Percentiles rank a stretch among this genome's conserved stretches.
phyloP scores from a whole-genome alignment of 2,329 filamentous ascomycete genomes.

The Penicillium sp. region DNA sequence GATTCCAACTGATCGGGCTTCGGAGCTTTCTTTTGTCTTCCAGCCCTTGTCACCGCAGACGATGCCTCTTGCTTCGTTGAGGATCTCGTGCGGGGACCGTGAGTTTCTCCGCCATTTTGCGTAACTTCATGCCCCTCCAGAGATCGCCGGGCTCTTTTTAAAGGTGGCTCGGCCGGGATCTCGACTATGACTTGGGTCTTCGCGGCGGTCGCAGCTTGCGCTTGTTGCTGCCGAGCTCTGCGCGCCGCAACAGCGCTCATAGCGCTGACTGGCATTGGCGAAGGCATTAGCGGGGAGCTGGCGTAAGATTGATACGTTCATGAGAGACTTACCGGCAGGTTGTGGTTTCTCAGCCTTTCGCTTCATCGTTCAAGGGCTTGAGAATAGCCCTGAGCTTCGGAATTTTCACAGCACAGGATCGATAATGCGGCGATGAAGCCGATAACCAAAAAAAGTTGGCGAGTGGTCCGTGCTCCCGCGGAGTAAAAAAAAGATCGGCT shows the following conservation, averaged over 20 bases:
- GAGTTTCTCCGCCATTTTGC: conserved; percentile 16
- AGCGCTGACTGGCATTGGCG: conserved; percentile 42
- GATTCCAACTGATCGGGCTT: conserved; percentile 5
- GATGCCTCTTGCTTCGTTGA: conserved; percentile 22
- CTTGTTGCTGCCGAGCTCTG: conserved; percentile 41
- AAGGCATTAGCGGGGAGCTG: conserved; percentile 13
- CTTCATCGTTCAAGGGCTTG: conserved; percentile 31
- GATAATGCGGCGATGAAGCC: conserved; percentile 24
- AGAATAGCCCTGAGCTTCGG: not conserved
- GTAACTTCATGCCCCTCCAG: conserved; percentile 21
- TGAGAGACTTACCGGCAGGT: conserved; percentile 29
- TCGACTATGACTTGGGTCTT: conserved; percentile 23
- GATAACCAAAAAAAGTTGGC: conserved; percentile 32
- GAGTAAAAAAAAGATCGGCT: conserved; percentile 41
- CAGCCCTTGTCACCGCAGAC: conserved; percentile 13
- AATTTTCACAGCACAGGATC: conserved; percentile 6
- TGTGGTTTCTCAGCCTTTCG: conserved; percentile 43
- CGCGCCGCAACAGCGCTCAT: conserved; percentile 39
- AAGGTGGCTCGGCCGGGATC: conserved; percentile 32
- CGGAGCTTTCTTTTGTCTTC: conserved; percentile 8
- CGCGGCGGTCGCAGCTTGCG: conserved; percentile 22
- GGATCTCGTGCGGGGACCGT: conserved; percentile 20
- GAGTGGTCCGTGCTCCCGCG: conserved; percentile 43
- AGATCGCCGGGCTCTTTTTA: conserved; percentile 37
- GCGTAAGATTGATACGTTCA: not conserved